Conservation (phyloP, 768 basidiomycete genomes). For the Holtermannia corniformis region DNA sequence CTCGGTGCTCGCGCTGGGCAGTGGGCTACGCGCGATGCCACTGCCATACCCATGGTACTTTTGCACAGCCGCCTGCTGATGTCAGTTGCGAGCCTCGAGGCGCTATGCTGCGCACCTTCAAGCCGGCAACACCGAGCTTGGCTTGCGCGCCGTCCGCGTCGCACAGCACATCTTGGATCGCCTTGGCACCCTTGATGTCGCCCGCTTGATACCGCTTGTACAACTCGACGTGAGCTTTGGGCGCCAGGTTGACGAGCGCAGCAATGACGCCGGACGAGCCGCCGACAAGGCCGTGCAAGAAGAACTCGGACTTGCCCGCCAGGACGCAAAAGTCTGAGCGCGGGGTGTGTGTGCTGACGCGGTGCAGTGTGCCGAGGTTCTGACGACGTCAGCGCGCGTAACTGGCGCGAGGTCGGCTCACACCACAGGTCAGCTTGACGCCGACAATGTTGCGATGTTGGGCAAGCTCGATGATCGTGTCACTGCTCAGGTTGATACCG, state of each 20-base stretch:
- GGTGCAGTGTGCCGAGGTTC: background rate
- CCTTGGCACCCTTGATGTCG: slow-evolving; percentile 11
- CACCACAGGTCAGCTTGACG: slow-evolving; percentile 42
- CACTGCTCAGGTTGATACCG: slow-evolving; percentile 69
- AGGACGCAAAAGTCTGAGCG: slow-evolving; percentile 1
- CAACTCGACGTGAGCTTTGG: slow-evolving; percentile 17
- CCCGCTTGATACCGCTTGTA: slow-evolving; percentile 10
- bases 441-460: slow-evolving; percentile 70
- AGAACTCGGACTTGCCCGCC: slow-evolving; percentile 12
- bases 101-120: too few relatives aligned
- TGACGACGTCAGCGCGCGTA: background rate
- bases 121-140: slow-evolving; percentile 19
- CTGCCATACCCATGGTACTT: slow-evolving; percentile 21
- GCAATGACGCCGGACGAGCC: slow-evolving; percentile 8
- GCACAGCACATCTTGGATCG: slow-evolving; percentile 13
- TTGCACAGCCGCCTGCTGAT: slow-evolving; percentile 11
- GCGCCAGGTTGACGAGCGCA: slow-evolving; percentile 14
- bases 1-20: too few relatives aligned
- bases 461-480: slow-evolving; percentile 55
- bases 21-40: slow-evolving; percentile 10
- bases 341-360: background rate
- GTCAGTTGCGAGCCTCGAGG: too few relatives aligned
- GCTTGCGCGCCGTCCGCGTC: slow-evolving; percentile 15
- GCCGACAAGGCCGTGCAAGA: slow-evolving; percentile 11
- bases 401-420: background rate